phyloP scores from a whole-genome alignment of 2,329 filamentous ascomycete genomes.

The Colletotrichum incanum region DNA sequence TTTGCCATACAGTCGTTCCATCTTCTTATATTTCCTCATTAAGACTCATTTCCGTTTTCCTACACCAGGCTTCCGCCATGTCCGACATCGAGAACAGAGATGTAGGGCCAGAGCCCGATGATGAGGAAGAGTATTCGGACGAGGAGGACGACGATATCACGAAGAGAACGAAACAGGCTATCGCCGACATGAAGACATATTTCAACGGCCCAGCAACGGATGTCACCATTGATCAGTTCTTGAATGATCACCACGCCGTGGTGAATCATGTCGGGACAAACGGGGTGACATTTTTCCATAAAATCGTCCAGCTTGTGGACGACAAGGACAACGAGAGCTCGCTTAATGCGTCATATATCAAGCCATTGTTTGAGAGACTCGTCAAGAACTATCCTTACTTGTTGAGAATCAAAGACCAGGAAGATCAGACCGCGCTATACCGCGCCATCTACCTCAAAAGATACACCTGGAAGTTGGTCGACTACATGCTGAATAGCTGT shows the following conservation, averaged over 20 bases:
- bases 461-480: background rate
- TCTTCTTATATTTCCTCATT: too few relatives aligned
- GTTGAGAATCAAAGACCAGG: background rate
- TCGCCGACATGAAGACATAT: background rate
- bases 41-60: too few relatives aligned
- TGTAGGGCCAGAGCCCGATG: background rate
- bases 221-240: background rate
- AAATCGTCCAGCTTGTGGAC: background rate
- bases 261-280: background rate
- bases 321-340: background rate
- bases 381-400: background rate
- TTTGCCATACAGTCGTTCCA: too few relatives aligned
- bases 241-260: background rate
- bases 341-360: background rate
- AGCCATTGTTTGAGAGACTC: background rate
- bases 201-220: background rate
- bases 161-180: background rate
- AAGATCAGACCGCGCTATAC: background rate
- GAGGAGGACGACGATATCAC: background rate
- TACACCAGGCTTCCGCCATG: background rate
- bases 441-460: background rate
- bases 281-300: background rate
- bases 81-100: background rate
- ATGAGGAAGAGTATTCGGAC: constrained; percentile 1
- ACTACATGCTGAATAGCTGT: background rate